These are phyloP conservation scores for Nemania diffusa DNA, from an alignment of 2,329 filamentous ascomycete genomes.

Conservation along the genomic window DNA sequence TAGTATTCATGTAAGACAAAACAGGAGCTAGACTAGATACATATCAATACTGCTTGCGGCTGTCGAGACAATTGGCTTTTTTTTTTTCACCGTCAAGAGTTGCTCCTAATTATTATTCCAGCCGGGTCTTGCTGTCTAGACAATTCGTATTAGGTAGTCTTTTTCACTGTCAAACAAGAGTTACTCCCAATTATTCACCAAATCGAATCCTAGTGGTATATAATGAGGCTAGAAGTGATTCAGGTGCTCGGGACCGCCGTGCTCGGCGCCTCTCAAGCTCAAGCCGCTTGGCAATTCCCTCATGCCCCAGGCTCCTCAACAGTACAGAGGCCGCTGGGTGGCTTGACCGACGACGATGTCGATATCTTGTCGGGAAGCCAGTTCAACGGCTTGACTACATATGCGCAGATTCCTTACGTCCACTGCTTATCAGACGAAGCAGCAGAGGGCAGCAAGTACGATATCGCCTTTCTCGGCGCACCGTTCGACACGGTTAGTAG, in stretches of 20 bases:
- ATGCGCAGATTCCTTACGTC: constrained; percentile 69
- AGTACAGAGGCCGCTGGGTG: constrained; percentile 37
- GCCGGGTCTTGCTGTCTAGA: too few relatives aligned
- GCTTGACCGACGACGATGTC: constrained; percentile 46
- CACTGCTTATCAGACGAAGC: constrained; percentile 67
- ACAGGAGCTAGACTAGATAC: not conserved
- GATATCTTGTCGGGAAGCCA: constrained; percentile 56
- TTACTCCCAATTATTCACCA: not conserved
- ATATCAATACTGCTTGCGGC: not conserved
- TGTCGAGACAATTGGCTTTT: too few relatives aligned
- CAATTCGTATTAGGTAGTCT: not conserved
- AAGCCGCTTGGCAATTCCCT: constrained; percentile 43
- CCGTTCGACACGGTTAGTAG: constrained; percentile 59
- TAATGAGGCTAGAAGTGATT: constrained; percentile 13
- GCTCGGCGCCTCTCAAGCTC: constrained; percentile 15
- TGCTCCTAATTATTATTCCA: too few relatives aligned
- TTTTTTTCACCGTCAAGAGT: too few relatives aligned
- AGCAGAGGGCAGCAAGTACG: constrained; percentile 56
- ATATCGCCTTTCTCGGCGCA: constrained; percentile 65
- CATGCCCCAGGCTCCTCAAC: constrained; percentile 25
- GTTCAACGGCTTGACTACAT: constrained; percentile 69
- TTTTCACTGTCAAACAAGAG: not conserved
- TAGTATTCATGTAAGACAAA: not conserved
- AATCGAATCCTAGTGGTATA: not conserved
- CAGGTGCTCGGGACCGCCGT: constrained; percentile 13